These are phyloP conservation scores for Beauveria asiatica DNA, from an alignment of 2,329 filamentous ascomycete genomes.

Conservation along the genomic window DNA sequence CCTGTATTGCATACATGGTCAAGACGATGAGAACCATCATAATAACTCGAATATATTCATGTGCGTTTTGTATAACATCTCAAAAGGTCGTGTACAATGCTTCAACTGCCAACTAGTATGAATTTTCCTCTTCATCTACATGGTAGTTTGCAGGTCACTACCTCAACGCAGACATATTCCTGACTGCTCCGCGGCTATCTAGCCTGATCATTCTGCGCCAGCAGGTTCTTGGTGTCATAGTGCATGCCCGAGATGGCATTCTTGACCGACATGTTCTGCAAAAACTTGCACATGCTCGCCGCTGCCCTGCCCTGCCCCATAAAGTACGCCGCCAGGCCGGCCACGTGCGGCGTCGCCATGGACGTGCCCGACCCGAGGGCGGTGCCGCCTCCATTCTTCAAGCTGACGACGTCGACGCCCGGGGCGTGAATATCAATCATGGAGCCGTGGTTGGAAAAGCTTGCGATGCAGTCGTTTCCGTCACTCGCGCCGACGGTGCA, in stretches of 20 bases:
- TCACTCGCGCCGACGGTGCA: slow-evolving; percentile 20
- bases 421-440: slow-evolving; percentile 43
- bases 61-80: too few relatives aligned
- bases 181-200: background rate
- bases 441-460: slow-evolving; percentile 32
- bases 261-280: background rate
- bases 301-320: background rate
- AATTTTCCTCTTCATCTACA: background rate
- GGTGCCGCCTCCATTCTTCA: background rate
- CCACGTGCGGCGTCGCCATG: slow-evolving; percentile 37
- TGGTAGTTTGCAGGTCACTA: background rate
- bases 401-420: background rate
- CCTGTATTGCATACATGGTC: too few relatives aligned
- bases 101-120: background rate
- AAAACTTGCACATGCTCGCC: background rate
- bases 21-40: too few relatives aligned
- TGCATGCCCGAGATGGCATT: background rate
- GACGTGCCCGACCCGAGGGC: slow-evolving; percentile 35
- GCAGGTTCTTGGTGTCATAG: slow-evolving; percentile 1
- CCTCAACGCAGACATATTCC: background rate
- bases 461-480: slow-evolving; percentile 24
- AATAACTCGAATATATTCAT: too few relatives aligned
- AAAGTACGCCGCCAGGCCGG: slow-evolving; percentile 25
- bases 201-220: slow-evolving; percentile 5
- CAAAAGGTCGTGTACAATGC: background rate